Conservation (phyloP, 176 grass and related monocot species). For the Hordeum marinum region DNA sequence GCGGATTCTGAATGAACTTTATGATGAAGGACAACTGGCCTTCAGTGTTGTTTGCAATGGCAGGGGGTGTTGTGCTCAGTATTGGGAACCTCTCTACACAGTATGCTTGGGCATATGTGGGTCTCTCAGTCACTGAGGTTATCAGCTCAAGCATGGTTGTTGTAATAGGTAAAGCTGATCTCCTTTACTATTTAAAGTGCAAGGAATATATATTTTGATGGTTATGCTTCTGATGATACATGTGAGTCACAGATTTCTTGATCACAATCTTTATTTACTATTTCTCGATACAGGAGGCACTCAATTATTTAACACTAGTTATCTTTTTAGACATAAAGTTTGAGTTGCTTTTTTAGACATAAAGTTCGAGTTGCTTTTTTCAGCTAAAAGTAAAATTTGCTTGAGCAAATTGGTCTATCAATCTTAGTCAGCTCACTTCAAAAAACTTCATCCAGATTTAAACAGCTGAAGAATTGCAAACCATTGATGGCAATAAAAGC, state of each 20-base stretch:
- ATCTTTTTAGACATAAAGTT: neutral
- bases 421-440: neutral
- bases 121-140: slow-evolving; percentile 72
- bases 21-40: slow-evolving; percentile 60
- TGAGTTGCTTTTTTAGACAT: neutral
- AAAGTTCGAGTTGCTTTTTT: neutral
- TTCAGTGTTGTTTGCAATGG: slow-evolving; percentile 72
- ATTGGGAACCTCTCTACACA: slow-evolving; percentile 70
- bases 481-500: neutral
- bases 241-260: neutral
- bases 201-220: neutral
- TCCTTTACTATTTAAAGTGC: neutral
- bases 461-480: neutral
- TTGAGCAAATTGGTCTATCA: neutral
- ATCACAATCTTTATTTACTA: neutral
- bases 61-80: slow-evolving; percentile 62
- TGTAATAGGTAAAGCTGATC: slow-evolving; percentile 44
- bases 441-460: neutral
- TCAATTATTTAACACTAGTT: neutral
- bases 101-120: slow-evolving; percentile 79
- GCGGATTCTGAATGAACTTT: slow-evolving; percentile 12
- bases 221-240: neutral
- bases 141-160: slow-evolving; percentile 68
- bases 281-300: too few relatives aligned
- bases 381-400: neutral